Percentiles rank a stretch among this genome's conserved stretches.
These are phyloP conservation scores for Penicillium janthinellum DNA, from an alignment of 2,329 filamentous ascomycete genomes.

Conservation along the genomic window DNA sequence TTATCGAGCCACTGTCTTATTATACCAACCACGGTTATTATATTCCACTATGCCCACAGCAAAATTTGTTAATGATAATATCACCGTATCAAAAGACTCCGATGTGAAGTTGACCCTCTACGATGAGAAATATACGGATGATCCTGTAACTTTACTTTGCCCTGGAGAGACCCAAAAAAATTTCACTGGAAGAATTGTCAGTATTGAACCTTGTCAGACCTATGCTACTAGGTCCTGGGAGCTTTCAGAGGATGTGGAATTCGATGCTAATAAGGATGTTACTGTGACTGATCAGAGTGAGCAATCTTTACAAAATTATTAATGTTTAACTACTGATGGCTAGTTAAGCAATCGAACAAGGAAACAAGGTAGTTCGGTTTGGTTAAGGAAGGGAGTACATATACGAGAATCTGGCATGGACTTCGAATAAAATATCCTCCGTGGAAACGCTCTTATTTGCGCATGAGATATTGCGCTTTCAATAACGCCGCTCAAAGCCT, in stretches of 20 bases:
- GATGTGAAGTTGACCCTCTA: conserved; percentile 13
- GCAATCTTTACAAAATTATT: conserved; percentile 3
- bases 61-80: conserved; percentile 12
- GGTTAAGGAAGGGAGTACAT: neutral
- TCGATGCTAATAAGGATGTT: conserved; percentile 11
- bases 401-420: neutral
- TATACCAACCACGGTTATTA: neutral
- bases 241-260: conserved; percentile 12
- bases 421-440: too few relatives aligned
- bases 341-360: conserved; percentile 11
- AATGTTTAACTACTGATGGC: conserved; percentile 9
- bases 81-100: conserved; percentile 6
- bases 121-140: conserved; percentile 8
- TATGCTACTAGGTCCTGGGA: conserved; percentile 12
- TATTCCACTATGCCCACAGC: conserved; percentile 4
- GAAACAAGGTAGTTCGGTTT: conserved; percentile 8
- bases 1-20: neutral
- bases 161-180: conserved; percentile 10
- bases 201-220: conserved; percentile 9
- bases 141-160: conserved; percentile 8
- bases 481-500: too few relatives aligned
- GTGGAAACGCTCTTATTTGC: too few relatives aligned
- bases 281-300: conserved; percentile 11
- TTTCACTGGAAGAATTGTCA: conserved; percentile 9
- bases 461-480: too few relatives aligned